Conservation (phyloP, 164 flowering plant species). For the Magnolia changhungtana region DNA sequence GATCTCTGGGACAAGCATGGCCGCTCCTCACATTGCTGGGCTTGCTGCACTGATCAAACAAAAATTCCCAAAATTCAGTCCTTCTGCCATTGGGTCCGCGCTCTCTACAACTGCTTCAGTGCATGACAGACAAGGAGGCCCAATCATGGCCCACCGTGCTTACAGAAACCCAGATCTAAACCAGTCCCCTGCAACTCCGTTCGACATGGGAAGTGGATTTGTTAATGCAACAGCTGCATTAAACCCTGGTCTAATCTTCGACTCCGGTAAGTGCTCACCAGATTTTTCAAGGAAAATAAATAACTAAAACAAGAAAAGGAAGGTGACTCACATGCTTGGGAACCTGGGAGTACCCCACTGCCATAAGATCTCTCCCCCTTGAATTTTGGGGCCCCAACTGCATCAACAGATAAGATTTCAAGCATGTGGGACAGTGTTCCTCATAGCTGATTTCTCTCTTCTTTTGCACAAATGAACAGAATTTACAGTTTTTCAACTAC, state of each 20-base stretch:
- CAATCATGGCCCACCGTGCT: slow-evolving; percentile 94
- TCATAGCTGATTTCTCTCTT: no score
- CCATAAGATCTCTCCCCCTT: background rate
- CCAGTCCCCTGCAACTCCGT: slow-evolving; percentile 93
- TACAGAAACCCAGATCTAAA: slow-evolving; percentile 72
- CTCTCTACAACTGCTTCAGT: slow-evolving; percentile 89
- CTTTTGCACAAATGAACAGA: no score
- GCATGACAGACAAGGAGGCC: slow-evolving; percentile 60
- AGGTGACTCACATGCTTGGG: background rate
- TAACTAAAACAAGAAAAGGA: background rate
- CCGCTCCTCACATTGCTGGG: slow-evolving; percentile 98
- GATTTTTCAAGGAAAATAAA: background rate
- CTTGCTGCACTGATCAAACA: slow-evolving; percentile 89
- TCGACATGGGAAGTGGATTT: slow-evolving; percentile 99
- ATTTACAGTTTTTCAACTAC: no score
- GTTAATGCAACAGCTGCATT: slow-evolving; percentile 87
- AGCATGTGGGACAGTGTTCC: background rate
- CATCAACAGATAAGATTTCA: background rate
- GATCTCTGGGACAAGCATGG: slow-evolving; percentile 99
- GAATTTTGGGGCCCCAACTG: background rate
- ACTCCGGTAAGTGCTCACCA: slow-evolving; percentile 55
- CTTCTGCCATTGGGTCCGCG: slow-evolving; percentile 92
- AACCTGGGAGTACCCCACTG: background rate
- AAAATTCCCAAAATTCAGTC: slow-evolving; percentile 69
- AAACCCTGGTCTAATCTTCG: slow-evolving; percentile 83